Base-by-base conservation (phyloP, 192 early-diverging fungal species). In the Linnemannia elongata region DNA sequence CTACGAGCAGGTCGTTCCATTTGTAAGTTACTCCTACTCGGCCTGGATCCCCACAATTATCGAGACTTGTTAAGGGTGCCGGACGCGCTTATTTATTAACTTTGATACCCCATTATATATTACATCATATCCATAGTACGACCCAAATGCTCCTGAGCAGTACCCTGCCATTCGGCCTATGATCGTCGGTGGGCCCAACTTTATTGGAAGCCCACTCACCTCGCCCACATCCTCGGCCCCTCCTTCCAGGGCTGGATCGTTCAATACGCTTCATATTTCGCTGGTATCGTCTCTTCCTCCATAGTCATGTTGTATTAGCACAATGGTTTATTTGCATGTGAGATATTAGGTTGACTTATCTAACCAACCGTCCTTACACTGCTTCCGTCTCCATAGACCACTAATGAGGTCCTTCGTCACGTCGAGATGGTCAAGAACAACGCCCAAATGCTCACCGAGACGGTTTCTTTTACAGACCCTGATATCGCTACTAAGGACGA, bases 391-490 rank as follows among this genome's bases (percentile, higher is more conserved):
- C 7, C 30, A 74, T 78, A 87, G 85, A 72, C 79, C 79, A 73
- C 71, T 74, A 41, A 80, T 63, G 79, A 91, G 60, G 84, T 91
- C 36, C n/a, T 87, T 22, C 81, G 79, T 17, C 90, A 91, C 74
- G 87, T 90, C 39, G 90, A 90, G 72, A n/a, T 93, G 24, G 90
- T 87, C n/a, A 92, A 88, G 72, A 93, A 89, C 73, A 89, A 82
- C 72, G 84, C 88, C 4, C 90, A 92, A 63, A 83, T 93, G 60
- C 49, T 93, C 44, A 76, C 76, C 18, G 89, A 93, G 71, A 91
- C 90, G 0, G 71, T 93, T 17, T 89, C 90, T 2, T 90, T 91
- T 73, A 91, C 91, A 6, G 90, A 93, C 71, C 91, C 92, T 8
- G 86, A 88, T 17, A 52, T 71, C 13, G 92, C 91, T 60, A 90